These are phyloP conservation scores for Cichorium intybus DNA, from an alignment of 140 eudicot species.

Conservation along the genomic window DNA sequence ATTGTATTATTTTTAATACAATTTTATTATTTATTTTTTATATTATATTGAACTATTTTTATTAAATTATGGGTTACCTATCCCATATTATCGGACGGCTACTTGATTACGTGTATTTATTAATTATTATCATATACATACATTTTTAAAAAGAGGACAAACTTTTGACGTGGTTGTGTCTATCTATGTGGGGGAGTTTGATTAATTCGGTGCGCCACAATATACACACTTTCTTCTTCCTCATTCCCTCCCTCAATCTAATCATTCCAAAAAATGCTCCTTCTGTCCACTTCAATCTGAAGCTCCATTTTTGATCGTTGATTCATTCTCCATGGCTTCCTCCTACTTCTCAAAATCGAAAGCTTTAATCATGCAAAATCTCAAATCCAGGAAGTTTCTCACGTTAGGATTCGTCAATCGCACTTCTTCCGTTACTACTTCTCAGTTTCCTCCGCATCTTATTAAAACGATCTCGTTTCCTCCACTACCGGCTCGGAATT, in stretches of 20 bases:
- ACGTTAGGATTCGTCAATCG: background rate
- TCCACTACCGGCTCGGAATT: background rate
- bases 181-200: background rate
- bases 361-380: constrained; percentile 3
- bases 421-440: constrained; percentile 8
- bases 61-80: too few species aligned
- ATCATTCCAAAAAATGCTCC: background rate
- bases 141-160: background rate
- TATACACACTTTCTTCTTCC: background rate
- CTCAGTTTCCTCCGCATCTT: background rate
- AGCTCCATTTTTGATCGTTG: background rate
- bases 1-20: too few species aligned
- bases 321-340: constrained; percentile 25
- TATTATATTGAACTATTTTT: too few species aligned
- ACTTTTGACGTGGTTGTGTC: background rate
- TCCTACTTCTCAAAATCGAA: constrained; percentile 27
- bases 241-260: background rate
- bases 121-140: too few species aligned
- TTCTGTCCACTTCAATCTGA: background rate
- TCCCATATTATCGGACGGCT: background rate
- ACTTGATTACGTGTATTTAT: background rate
- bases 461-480: constrained; percentile 19
- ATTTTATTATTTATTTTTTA: too few species aligned
- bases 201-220: background rate
- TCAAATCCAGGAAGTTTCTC: constrained; percentile 14